Percentiles rank a stretch among this genome's conserved stretches.
phyloP scores from a whole-genome alignment of 1,284 basidiomycete genomes.

The Ustilago cynodontis region DNA sequence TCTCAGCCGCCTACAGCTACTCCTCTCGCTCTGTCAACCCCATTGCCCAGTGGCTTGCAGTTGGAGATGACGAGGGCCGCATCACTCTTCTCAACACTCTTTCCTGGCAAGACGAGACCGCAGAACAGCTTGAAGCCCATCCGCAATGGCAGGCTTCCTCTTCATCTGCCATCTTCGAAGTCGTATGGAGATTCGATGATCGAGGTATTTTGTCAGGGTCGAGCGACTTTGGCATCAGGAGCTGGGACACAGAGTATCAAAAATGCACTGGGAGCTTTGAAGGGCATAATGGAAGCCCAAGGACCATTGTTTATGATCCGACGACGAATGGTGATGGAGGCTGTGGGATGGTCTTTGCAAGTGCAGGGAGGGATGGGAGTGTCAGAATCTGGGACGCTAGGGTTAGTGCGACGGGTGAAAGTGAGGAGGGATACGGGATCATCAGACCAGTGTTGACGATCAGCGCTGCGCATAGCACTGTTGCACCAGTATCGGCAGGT shows the following conservation, averaged over 20 bases:
- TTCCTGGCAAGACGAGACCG: slow-evolving; percentile 28
- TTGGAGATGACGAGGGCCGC: slow-evolving; percentile 66
- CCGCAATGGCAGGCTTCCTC: slow-evolving; percentile 41
- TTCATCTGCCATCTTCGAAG: slow-evolving; percentile 57
- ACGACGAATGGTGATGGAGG: slow-evolving; percentile 39
- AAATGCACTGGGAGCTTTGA: slow-evolving; percentile 47
- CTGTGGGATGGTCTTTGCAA: slow-evolving; percentile 57
- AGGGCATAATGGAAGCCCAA: slow-evolving; percentile 56
- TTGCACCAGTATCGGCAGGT: neutral
- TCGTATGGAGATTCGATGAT: slow-evolving; percentile 65
- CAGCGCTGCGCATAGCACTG: slow-evolving; percentile 52
- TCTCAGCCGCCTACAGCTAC: slow-evolving; percentile 60
- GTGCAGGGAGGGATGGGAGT: slow-evolving; percentile 64
- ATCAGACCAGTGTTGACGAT: slow-evolving; percentile 56
- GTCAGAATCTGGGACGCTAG: slow-evolving; percentile 65
- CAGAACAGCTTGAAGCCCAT: slow-evolving; percentile 13
- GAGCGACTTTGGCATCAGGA: slow-evolving; percentile 61
- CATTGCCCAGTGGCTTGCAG: slow-evolving; percentile 63
- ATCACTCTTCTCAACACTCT: slow-evolving; percentile 63
- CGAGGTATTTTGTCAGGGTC: slow-evolving; percentile 56
- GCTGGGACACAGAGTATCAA: slow-evolving; percentile 64
- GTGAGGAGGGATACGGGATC: slow-evolving; percentile 8
- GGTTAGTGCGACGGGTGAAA: neutral
- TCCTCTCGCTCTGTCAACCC: slow-evolving; percentile 48
- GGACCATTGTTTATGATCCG: slow-evolving; percentile 64